These are phyloP conservation scores for Arxiozyma bovina DNA, from an alignment of 1,139 yeast species.

Conservation along the genomic window DNA sequence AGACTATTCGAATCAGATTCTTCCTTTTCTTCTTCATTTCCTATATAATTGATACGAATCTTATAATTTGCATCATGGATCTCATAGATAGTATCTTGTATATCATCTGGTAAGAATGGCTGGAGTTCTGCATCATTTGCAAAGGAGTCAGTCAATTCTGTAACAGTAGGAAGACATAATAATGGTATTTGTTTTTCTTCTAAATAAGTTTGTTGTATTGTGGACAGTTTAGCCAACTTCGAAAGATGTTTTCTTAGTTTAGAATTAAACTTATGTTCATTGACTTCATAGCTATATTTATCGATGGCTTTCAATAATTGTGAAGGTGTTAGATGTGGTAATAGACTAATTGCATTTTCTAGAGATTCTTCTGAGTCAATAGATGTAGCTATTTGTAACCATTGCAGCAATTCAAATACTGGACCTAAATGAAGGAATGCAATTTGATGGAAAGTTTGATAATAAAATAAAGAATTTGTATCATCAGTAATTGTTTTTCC, in stretches of 20 bases:
- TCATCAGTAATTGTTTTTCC: slow-evolving; percentile 23
- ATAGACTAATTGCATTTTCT: slow-evolving; percentile 48
- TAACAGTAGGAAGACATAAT: slow-evolving; percentile 47
- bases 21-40: slow-evolving; percentile 8
- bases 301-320: slow-evolving; percentile 67
- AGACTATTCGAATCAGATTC: not conserved
- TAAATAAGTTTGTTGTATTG: slow-evolving; percentile 14
- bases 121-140: slow-evolving; percentile 58
- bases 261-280: slow-evolving; percentile 52
- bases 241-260: slow-evolving; percentile 36
- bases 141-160: slow-evolving; percentile 51
- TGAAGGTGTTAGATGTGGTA: slow-evolving; percentile 52
- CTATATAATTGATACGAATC: slow-evolving; percentile 14
- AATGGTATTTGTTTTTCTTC: slow-evolving; percentile 22
- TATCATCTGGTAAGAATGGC: slow-evolving; percentile 52
- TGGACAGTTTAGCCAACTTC: slow-evolving; percentile 15
- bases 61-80: slow-evolving; percentile 39
- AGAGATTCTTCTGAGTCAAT: slow-evolving; percentile 48
- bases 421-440: slow-evolving; percentile 65
- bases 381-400: slow-evolving; percentile 78
- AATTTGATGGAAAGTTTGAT: slow-evolving; percentile 48
- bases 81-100: slow-evolving; percentile 58
- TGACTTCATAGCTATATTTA: slow-evolving; percentile 75
- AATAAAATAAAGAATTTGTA: slow-evolving; percentile 40
- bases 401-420: slow-evolving; percentile 71